A percentile compares a stretch with the other conserved stretches of the same genome.
Evolutionary conservation across 306 rosid species (phyloP).

Genomic region (Mucuna pruriens): DNA sequence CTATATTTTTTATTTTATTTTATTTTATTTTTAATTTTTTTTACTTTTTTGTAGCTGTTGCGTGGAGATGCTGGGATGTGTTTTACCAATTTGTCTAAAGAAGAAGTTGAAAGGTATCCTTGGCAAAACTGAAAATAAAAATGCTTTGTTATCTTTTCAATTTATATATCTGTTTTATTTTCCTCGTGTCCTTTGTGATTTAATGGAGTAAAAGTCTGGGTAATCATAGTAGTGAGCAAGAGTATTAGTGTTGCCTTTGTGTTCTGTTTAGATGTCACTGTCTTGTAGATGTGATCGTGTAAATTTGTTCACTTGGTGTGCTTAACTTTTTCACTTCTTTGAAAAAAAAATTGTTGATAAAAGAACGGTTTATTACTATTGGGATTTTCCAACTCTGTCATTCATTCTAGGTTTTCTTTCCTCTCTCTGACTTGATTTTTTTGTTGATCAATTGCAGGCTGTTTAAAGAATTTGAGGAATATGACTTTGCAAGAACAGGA

Average conservation of each 20-base stretch:
- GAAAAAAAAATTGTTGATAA: neutral
- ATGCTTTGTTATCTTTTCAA: neutral
- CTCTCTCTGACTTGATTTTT: neutral
- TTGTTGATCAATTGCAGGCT: conserved; percentile 51
- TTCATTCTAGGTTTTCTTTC: neutral
- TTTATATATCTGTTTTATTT: neutral
- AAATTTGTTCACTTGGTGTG: neutral
- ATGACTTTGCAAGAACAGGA: conserved; percentile 93
- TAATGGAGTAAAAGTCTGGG: neutral
- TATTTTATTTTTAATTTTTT: neutral
- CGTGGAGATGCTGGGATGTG: conserved; percentile 89
- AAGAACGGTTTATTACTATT: neutral
- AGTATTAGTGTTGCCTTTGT: neutral
- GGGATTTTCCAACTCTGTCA: neutral
- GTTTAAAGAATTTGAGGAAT: conserved; percentile 79
- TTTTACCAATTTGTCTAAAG: conserved; percentile 77
- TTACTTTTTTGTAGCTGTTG: conserved; percentile 53
- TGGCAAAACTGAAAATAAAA: neutral
- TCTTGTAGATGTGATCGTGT: neutral
- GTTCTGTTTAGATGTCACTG: neutral
- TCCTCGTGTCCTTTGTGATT: neutral
- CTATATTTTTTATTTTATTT: neutral
- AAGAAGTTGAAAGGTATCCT: conserved; percentile 80
- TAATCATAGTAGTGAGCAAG: neutral
- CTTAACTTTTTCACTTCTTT: neutral